Evolutionary conservation across 2,329 filamentous ascomycete genomes (phyloP).

Genomic region (Neobulgaria alba): DNA sequence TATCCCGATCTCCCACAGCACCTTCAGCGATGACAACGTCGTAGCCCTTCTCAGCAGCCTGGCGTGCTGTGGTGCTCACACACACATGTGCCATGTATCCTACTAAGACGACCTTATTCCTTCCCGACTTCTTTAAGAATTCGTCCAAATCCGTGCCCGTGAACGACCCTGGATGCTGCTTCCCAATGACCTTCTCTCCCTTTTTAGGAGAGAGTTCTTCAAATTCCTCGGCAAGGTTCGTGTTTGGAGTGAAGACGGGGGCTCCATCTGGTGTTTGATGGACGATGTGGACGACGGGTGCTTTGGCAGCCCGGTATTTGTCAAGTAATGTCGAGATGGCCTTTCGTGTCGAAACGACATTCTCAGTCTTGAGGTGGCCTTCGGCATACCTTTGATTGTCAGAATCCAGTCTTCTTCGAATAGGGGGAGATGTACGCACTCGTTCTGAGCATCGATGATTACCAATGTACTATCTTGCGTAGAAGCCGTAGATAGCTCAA

Average conservation of each 20-base stretch:
- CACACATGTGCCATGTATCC: constrained; percentile 60
- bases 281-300: constrained; percentile 50
- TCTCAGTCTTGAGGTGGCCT: constrained; percentile 47
- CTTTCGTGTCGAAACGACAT: constrained; percentile 44
- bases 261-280: constrained; percentile 53
- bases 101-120: constrained; percentile 50
- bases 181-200: constrained; percentile 49
- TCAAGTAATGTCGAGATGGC: constrained; percentile 48
- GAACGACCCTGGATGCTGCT: constrained; percentile 51
- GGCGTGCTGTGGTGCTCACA: constrained; percentile 55
- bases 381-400: constrained; percentile 32
- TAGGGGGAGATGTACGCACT: constrained; percentile 37
- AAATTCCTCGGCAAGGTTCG: constrained; percentile 51
- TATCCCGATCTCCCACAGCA: constrained; percentile 54
- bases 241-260: constrained; percentile 57
- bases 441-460: constrained; percentile 65
- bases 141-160: constrained; percentile 50
- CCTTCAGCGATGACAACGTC: constrained; percentile 55
- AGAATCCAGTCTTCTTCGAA: neutral
- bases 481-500: constrained; percentile 45
- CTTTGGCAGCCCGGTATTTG: constrained; percentile 47
- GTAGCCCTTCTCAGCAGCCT: constrained; percentile 51
- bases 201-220: constrained; percentile 43
- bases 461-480: constrained; percentile 50
- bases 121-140: constrained; percentile 40